Conservation (phyloP, 108 stramenopile genomes). For the Thalassiosira profunda region DNA sequence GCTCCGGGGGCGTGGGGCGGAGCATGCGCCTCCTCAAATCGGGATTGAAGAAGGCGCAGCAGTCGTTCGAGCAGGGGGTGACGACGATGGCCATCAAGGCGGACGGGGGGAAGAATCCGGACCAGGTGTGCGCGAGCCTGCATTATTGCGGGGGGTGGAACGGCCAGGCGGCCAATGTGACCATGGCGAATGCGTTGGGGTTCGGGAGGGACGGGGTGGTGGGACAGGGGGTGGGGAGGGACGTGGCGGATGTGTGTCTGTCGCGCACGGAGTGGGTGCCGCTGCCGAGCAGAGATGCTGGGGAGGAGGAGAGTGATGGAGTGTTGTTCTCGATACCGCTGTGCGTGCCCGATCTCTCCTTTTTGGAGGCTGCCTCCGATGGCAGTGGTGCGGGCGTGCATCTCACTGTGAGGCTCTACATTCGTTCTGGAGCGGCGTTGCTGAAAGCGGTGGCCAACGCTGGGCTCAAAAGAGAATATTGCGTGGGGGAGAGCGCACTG, state of each 20-base stretch:
- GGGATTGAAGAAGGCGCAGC: constrained; percentile 63
- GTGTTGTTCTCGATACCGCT: constrained; percentile 71
- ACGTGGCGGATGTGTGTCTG: constrained; percentile 46
- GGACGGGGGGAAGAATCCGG: constrained; percentile 77
- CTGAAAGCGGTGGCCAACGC: constrained; percentile 40
- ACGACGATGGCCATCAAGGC: constrained; percentile 72
- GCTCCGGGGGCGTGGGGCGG: no score
- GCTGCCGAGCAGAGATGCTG: constrained; percentile 16
- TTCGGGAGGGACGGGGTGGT: constrained; percentile 40
- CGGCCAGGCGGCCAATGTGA: constrained; percentile 12
- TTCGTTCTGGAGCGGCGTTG: constrained; percentile 41
- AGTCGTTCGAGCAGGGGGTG: constrained; percentile 62
- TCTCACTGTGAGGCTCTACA: constrained; percentile 32
- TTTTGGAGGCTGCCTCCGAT: constrained; percentile 26
- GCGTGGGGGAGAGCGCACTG: constrained; percentile 30
- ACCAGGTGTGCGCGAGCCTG: constrained; percentile 62
- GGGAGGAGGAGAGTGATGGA: constrained; percentile 27
- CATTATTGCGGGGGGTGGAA: constrained; percentile 51
- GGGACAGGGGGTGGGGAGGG: constrained; percentile 27
- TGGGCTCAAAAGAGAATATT: constrained; percentile 39
- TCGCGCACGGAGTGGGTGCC: constrained; percentile 44
- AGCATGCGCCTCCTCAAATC: constrained; percentile 48
- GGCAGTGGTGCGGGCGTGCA: background rate
- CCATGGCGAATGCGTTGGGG: constrained; percentile 17
- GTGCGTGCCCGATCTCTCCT: constrained; percentile 47